Base-by-base conservation (phyloP, 202 grass and related monocot genomes). In the Cymbopogon flexuosus region DNA sequence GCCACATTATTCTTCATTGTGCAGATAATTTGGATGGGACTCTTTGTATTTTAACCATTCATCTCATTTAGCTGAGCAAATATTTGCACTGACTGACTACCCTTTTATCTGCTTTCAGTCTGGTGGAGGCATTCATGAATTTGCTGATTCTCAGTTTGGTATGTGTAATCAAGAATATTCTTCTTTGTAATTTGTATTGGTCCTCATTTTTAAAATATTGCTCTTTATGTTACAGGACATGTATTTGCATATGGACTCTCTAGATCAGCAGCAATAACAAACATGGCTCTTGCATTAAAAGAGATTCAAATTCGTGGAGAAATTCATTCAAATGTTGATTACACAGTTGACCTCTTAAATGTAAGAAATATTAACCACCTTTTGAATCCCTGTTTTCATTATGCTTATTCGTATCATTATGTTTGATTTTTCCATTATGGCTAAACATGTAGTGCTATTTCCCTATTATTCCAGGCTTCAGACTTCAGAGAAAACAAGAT, bases 141-240 rank as follows among this genome's bases (percentile, higher is more conserved):
- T 91, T 81, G 89, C 92, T 30, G 89, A 94, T 85, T 94, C 92
- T 77, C 92, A 94, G 85, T 94, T 94, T 70, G 92, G 92, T 94
- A 91, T 84, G 86, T 80, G 52, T 36, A 87, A 62, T 10, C n/a
- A 10, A 29, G 5, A 65, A 62, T 77, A 79, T 83, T 79, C 2
- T 18, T 82, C 10, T 72, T 24, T 79, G 40, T 34, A 62, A 56
- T 68, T 47, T 70, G 2, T 75, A 29, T 69, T 37, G 30, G 49
- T 78, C 68, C 69, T 69, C 15, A 62, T 27, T 78, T 56, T 61
- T 69, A 15, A 40, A 23, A 51, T 13, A 21, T 49, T 23, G n/a
- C 12, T 65, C 66, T 7, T 79, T 84, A 22, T 27, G 56, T n/a
- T 85, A 31, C 68, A 94, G 92, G 92, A n/a, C 92, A 94, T 83